Base-by-base conservation (phyloP, 306 rosid genomes). In the Fragaria vesca region DNA sequence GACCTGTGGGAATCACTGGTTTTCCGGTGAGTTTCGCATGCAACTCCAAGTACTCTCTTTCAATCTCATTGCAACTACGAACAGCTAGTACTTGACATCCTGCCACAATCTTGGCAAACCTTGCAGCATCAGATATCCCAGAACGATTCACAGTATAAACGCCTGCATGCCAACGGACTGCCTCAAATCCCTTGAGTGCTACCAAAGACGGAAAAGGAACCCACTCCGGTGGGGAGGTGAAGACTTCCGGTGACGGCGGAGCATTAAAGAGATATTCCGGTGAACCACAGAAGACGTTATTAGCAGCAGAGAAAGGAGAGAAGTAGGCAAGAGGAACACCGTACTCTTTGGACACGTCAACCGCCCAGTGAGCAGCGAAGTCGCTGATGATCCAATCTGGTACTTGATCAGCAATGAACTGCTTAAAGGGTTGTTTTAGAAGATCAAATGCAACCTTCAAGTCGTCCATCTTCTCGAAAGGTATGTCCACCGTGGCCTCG, bases 1-100 rank as follows among this genome's bases (percentile, higher is more conserved):
- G 26, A 46, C 91, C 91, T 18, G 76, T 13, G 2, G 90, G 86
- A 43, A 85, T 75, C 74, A 85, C 87, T 8, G 76, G 73, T 69
- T 80, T 79, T 76, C 51, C 62, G 18, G 51, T 46, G 16, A 80
- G 40, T 51, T 82, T 32, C 26, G 66, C 43, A 7, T 26, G 62
- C 20, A 76, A n/a, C 3, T 72, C 70, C 62, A 87, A 50, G 48
- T 80, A 85, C 28, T 80, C 74, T 46, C 83, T 76, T 40, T 77
- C 89, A 40, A 74, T 20, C 55, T 80, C 89, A 4, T 80, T 57
- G 76, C 89, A 80, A 48, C 71, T 60, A 1, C 83, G 78, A 47
- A 70, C 20, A 9, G 66, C 24, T 4, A 83, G n/a, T 12, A 67
- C 83, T 69, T 80, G 36, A 55, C 84, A 34, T 6, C 1, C 70